phyloP scores from a whole-genome alignment of 169 alveolate species.

The Eimeria sp. region DNA sequence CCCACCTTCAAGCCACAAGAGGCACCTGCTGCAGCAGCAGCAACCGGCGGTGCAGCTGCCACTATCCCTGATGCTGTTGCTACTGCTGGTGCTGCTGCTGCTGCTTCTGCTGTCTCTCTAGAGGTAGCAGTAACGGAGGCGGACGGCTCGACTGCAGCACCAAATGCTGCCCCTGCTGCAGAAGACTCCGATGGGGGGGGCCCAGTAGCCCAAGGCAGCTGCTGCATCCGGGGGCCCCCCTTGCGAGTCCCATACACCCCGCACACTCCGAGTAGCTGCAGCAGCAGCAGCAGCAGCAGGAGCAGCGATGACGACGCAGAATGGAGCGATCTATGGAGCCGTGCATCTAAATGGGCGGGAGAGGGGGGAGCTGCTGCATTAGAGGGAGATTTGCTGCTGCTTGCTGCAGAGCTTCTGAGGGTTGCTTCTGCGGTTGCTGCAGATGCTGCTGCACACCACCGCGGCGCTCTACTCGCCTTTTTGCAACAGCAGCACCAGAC shows the following conservation, averaged over 20 bases:
- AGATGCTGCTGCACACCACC: background rate
- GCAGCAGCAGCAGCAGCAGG: slow-evolving; percentile 48
- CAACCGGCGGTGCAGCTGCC: background rate
- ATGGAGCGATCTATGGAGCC: slow-evolving; percentile 9
- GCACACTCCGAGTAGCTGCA: background rate
- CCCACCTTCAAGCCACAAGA: background rate
- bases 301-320: slow-evolving; percentile 13
- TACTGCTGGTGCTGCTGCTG: too few relatives aligned
- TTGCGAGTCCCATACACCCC: background rate
- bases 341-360: slow-evolving; percentile 4
- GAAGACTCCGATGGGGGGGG: background rate
- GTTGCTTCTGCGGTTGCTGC: slow-evolving; percentile 51
- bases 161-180: slow-evolving; percentile 14
- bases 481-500: background rate
- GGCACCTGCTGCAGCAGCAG: slow-evolving; percentile 13
- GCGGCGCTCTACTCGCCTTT: background rate
- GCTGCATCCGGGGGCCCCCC: background rate
- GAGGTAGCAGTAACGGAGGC: background rate
- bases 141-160: background rate
- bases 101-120: background rate
- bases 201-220: background rate
- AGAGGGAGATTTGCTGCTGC: slow-evolving; percentile 40
- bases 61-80: background rate
- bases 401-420: slow-evolving; percentile 46
- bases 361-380: slow-evolving; percentile 26